Conservation (phyloP, 768 basidiomycete species). For the Leccinum obscurum region DNA sequence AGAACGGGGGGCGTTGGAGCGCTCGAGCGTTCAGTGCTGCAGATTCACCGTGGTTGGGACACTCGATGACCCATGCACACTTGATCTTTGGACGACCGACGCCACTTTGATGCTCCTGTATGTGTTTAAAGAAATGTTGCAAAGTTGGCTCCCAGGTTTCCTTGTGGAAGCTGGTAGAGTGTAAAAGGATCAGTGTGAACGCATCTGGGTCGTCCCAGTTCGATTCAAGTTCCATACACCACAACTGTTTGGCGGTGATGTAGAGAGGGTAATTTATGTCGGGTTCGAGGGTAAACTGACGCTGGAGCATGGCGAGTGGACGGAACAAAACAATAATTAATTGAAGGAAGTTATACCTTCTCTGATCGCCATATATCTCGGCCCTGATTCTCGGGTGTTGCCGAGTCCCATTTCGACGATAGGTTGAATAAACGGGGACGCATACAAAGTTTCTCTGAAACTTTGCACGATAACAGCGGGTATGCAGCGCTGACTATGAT, state of each 20-base stretch:
- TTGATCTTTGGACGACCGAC: constrained; percentile 21
- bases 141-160: constrained; percentile 71
- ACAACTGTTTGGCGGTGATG: constrained; percentile 60
- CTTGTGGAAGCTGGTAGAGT: constrained; percentile 74
- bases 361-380: neutral
- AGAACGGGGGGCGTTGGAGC: constrained; percentile 44
- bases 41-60: constrained; percentile 72
- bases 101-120: neutral
- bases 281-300: constrained; percentile 38
- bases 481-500: too few species aligned
- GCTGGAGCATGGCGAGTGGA: constrained; percentile 24
- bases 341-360: neutral
- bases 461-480: too few species aligned
- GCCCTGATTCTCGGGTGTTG: too few species aligned
- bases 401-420: too few species aligned
- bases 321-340: neutral
- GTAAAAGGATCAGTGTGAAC: constrained; percentile 59
- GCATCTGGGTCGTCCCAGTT: constrained; percentile 42
- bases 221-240: constrained; percentile 41
- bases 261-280: constrained; percentile 45
- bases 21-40: constrained; percentile 51
- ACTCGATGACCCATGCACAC: constrained; percentile 65
- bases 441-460: too few species aligned
- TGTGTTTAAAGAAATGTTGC: constrained; percentile 43
- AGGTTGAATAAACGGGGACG: too few species aligned